Evolutionary conservation across 176 grass and related monocot species (phyloP).

Genomic region (Oryza coarctata): DNA sequence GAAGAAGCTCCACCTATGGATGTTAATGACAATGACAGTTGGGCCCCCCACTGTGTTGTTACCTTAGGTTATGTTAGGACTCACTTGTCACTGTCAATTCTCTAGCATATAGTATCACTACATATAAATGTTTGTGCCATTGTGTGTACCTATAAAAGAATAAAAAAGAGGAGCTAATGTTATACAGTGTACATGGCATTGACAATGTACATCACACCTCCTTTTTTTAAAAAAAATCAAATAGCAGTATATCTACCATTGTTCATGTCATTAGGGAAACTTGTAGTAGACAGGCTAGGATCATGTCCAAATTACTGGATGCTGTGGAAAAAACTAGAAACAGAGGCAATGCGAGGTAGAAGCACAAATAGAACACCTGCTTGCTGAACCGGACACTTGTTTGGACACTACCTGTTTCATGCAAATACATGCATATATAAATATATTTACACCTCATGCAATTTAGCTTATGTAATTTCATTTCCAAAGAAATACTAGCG

Average conservation of each 20-base stretch:
- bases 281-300: not conserved
- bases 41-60: not conserved
- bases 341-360: not conserved
- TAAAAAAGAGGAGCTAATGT: no score
- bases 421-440: not conserved
- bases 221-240: no score
- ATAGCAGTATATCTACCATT: no score
- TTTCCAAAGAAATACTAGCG: not conserved
- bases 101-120: no score
- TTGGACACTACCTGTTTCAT: slow-evolving; percentile 25
- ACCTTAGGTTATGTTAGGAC: no score
- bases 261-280: not conserved
- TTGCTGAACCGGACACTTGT: slow-evolving; percentile 44
- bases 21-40: not conserved
- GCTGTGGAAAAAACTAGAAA: not conserved
- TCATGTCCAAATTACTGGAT: not conserved
- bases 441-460: not conserved
- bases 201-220: no score
- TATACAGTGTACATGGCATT: no score
- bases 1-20: not conserved
- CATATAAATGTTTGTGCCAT: no score
- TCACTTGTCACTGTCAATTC: no score
- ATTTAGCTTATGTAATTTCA: not conserved
- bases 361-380: not conserved
- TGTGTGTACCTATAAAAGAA: no score